These are phyloP conservation scores for Raphidocelis subcapitata DNA, from an alignment of 139 green algal genomes.

Conservation along the genomic window DNA sequence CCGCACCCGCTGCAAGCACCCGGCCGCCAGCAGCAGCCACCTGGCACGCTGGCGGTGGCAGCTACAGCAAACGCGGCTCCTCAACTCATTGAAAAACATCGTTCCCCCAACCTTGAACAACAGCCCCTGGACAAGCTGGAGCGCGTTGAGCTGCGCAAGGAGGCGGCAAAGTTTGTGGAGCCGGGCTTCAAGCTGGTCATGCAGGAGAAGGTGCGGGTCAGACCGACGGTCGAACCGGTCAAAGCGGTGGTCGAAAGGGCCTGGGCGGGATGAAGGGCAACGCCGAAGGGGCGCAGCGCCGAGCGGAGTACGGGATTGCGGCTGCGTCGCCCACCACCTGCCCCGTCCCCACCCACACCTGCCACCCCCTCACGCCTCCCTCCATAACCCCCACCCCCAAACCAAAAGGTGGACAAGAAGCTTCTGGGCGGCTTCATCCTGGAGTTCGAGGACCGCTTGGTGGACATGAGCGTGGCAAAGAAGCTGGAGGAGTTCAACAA, in stretches of 20 bases:
- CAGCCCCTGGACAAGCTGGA: constrained; percentile 62
- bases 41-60: too few relatives aligned
- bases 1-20: too few relatives aligned
- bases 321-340: background rate
- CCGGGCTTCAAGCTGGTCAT: constrained; percentile 61
- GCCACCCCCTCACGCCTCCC: too few relatives aligned
- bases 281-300: background rate
- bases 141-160: constrained; percentile 41
- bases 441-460: constrained; percentile 62
- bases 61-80: too few relatives aligned
- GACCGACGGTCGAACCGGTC: too few relatives aligned
- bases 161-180: constrained; percentile 52
- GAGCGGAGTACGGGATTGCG: too few relatives aligned
- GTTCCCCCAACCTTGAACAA: too few relatives aligned
- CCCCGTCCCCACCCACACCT: too few relatives aligned
- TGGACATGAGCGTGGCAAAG: constrained; percentile 59
- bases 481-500: constrained; percentile 64
- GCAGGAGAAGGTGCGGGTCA: constrained; percentile 37
- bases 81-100: too few relatives aligned
- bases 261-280: background rate
- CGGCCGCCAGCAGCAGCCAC: too few relatives aligned
- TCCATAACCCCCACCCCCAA: background rate
- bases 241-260: background rate
- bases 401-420: constrained; percentile 52
- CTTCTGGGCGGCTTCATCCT: constrained; percentile 57